Evolutionary conservation across 176 grass and related monocot genomes (phyloP).

Genomic region (Otatea glauca): DNA sequence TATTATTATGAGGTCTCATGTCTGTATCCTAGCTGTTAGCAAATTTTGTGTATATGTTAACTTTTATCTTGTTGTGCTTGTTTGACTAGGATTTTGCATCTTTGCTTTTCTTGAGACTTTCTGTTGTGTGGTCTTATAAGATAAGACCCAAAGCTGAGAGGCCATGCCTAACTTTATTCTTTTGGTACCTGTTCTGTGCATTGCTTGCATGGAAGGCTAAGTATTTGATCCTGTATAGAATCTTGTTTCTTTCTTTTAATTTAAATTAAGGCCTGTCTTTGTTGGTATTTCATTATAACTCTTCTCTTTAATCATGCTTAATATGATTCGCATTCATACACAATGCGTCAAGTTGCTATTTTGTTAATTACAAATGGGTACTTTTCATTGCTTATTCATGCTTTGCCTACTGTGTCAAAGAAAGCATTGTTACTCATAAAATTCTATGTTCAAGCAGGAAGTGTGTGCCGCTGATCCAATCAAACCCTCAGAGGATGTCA

Average conservation of each 20-base stretch:
- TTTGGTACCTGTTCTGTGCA: slow-evolving; percentile 44
- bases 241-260: slow-evolving; percentile 30
- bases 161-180: slow-evolving; percentile 24
- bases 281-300: slow-evolving; percentile 14
- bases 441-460: slow-evolving; percentile 57
- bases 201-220: slow-evolving; percentile 49
- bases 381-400: background rate
- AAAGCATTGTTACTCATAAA: slow-evolving; percentile 34
- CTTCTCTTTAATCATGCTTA: slow-evolving; percentile 3
- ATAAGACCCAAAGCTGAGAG: slow-evolving; percentile 39
- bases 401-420: slow-evolving; percentile 6
- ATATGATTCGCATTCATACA: background rate
- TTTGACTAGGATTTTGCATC: slow-evolving; percentile 30
- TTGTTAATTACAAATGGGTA: slow-evolving; percentile 16
- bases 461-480: slow-evolving; percentile 42
- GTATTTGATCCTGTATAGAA: slow-evolving; percentile 32
- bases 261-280: slow-evolving; percentile 6
- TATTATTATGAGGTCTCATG: slow-evolving; percentile 13
- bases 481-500: slow-evolving; percentile 48
- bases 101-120: slow-evolving; percentile 17
- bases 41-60: slow-evolving; percentile 26
- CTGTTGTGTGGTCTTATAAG: slow-evolving; percentile 17
- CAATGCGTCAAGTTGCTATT: background rate
- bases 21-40: slow-evolving; percentile 5
- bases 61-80: background rate